Evolutionary conservation across 2,329 filamentous ascomycete genomes (phyloP).

Genomic region (Colletotrichum siamense): DNA sequence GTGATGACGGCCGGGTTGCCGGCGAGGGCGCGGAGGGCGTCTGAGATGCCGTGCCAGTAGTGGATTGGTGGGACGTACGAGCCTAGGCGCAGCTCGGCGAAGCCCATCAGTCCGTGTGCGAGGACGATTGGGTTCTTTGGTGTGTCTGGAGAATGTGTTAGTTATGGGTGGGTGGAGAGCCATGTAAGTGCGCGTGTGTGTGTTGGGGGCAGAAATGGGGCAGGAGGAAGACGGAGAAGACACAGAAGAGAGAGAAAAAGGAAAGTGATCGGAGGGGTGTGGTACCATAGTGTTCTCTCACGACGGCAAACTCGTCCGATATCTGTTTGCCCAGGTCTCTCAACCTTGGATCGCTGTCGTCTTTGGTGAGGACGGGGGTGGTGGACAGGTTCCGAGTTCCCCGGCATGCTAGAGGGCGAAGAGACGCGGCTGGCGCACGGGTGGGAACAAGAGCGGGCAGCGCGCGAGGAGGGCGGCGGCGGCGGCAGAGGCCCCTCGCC

Average conservation of each 20-base stretch:
- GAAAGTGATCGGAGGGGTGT: neutral
- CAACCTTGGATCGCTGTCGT: constrained; percentile 41
- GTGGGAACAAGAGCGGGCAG: neutral
- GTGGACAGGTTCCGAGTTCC: constrained; percentile 2
- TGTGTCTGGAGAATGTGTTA: constrained; percentile 43
- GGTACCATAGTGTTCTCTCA: constrained; percentile 51
- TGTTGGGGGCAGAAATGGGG: neutral
- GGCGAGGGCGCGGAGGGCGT: constrained; percentile 57
- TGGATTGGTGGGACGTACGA: constrained; percentile 60
- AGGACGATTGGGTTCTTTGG: constrained; percentile 69
- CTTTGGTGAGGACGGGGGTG: neutral
- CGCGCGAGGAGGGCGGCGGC: constrained; percentile 1
- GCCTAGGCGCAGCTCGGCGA: constrained; percentile 60
- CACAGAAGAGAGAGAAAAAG: neutral
- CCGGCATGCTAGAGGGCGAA: constrained; percentile 1
- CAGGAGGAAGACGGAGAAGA: neutral
- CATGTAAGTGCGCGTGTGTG: neutral
- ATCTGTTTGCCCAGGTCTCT: constrained; percentile 46
- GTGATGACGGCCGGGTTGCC: constrained; percentile 63
- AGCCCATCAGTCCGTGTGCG: constrained; percentile 70
- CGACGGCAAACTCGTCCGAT: constrained; percentile 50
- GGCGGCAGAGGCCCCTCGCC: constrained; percentile 2
- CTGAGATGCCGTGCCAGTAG: constrained; percentile 70
- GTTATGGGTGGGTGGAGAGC: constrained; percentile 9
- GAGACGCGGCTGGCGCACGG: constrained; percentile 18